Conservation (phyloP, 1,284 basidiomycete species). For the Polyporus tsugae region DNA sequence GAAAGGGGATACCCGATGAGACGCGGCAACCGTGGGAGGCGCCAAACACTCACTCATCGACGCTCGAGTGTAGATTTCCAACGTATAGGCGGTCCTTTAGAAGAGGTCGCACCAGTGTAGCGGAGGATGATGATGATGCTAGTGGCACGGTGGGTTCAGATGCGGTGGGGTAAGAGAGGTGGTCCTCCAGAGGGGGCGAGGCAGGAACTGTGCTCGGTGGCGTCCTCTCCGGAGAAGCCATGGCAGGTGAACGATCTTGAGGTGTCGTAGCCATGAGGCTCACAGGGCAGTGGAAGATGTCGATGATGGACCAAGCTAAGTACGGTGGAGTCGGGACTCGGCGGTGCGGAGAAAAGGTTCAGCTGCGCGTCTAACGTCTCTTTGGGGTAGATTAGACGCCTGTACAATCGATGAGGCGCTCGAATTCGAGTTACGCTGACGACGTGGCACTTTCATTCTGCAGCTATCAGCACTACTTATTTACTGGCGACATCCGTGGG, state of each 20-base stretch:
- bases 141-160: constrained; percentile 21
- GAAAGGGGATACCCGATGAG: background rate
- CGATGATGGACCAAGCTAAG: background rate
- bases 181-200: constrained; percentile 24
- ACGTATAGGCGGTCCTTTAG: constrained; percentile 85
- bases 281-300: constrained; percentile 5
- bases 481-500: too few relatives aligned
- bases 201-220: constrained; percentile 10
- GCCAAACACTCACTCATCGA: constrained; percentile 79
- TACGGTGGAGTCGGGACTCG: background rate
- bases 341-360: constrained; percentile 13
- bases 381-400: too few relatives aligned
- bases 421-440: too few relatives aligned
- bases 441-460: too few relatives aligned
- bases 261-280: constrained; percentile 21
- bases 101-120: constrained; percentile 38
- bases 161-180: constrained; percentile 39
- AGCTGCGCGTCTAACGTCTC: background rate
- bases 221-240: constrained; percentile 4
- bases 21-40: background rate
- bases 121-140: constrained; percentile 28
- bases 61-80: constrained; percentile 87
- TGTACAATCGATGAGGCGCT: too few relatives aligned
- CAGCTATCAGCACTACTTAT: too few relatives aligned
- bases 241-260: constrained; percentile 15